Evolutionary conservation across 257 asterid species (phyloP).

Genomic region (Nicotiana paniculata): DNA sequence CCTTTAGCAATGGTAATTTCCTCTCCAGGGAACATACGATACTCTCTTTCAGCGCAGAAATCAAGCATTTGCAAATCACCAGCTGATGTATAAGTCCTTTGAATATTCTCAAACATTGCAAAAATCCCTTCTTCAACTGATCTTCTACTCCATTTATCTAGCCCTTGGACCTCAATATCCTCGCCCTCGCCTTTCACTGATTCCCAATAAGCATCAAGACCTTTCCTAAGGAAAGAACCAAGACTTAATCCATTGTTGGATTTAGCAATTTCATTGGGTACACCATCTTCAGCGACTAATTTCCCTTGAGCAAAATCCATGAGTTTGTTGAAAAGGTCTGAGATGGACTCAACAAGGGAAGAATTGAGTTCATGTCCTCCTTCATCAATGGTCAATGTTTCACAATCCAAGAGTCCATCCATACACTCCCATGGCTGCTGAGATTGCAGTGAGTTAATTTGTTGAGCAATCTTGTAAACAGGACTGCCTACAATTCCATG

Average conservation of each 20-base stretch:
- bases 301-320: constrained; percentile 71
- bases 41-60: constrained; percentile 64
- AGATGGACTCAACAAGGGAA: constrained; percentile 49
- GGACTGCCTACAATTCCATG: constrained; percentile 86
- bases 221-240: constrained; percentile 53
- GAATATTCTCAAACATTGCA: constrained; percentile 65
- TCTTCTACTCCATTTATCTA: constrained; percentile 41
- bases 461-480: constrained; percentile 48
- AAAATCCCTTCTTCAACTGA: constrained; percentile 46
- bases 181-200: constrained; percentile 11
- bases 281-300: constrained; percentile 3
- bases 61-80: constrained; percentile 53
- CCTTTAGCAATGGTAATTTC: constrained; percentile 77
- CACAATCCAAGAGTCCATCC: constrained; percentile 35
- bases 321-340: constrained; percentile 44
- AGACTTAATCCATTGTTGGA: constrained; percentile 24
- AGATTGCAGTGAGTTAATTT: constrained; percentile 30
- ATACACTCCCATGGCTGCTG: constrained; percentile 83
- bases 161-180: neutral
- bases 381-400: constrained; percentile 55
- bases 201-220: constrained; percentile 48
- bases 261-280: neutral
- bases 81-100: constrained; percentile 73
- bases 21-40: constrained; percentile 66
- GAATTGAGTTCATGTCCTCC: constrained; percentile 46